phyloP scores from a whole-genome alignment of 2,329 filamentous ascomycete species.

The Cordyceps farinosa region DNA sequence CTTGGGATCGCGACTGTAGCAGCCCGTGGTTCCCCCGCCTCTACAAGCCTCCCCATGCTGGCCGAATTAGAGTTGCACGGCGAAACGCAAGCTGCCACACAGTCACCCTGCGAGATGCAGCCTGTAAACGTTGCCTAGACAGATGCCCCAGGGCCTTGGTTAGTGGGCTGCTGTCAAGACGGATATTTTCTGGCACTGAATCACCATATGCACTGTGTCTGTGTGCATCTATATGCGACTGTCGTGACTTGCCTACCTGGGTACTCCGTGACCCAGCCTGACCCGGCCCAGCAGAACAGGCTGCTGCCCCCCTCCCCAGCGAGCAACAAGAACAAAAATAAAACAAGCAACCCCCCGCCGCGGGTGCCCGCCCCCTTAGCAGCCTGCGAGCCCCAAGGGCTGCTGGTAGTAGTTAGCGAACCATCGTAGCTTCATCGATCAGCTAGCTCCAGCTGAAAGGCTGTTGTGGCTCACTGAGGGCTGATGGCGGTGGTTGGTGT shows the following conservation, averaged over 20 bases:
- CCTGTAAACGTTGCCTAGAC: not conserved
- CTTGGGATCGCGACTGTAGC: no score
- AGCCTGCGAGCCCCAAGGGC: not conserved
- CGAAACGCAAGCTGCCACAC: constrained; percentile 14
- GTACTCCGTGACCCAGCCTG: not conserved
- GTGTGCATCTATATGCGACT: not conserved
- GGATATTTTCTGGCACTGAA: not conserved
- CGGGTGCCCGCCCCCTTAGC: no score
- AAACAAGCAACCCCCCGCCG: not conserved
- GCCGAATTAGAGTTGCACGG: constrained; percentile 11
- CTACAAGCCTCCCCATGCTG: not conserved
- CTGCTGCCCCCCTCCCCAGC: not conserved
- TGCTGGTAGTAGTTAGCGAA: not conserved
- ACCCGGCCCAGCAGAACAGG: not conserved
- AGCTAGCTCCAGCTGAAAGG: constrained; percentile 9
- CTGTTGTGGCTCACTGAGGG: constrained; percentile 13
- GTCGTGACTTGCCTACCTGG: no score
- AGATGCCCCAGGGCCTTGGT: not conserved
- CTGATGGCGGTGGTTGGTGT: constrained; percentile 18
- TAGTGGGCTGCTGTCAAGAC: not conserved
- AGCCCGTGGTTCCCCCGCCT: no score
- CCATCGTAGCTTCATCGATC: constrained; percentile 13
- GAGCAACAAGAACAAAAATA: not conserved
- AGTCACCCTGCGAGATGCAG: not conserved
- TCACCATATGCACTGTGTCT: not conserved